Conservation (phyloP, 352 stramenopile species). For the Globisporangium barbulae region DNA sequence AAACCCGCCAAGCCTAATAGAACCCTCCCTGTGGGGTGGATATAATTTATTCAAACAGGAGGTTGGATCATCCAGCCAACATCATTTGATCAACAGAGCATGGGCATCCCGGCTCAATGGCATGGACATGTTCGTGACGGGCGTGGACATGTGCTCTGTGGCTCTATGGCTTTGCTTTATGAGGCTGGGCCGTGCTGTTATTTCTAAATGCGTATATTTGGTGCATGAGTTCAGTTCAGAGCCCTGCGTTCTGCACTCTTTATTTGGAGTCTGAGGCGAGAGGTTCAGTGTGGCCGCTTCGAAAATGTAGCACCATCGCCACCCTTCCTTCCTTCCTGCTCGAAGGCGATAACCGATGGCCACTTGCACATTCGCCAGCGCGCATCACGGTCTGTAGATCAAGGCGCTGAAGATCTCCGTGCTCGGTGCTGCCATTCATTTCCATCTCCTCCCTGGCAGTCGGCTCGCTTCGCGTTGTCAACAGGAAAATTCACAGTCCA, state of each 20-base stretch:
- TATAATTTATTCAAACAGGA: not conserved
- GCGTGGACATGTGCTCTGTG: not conserved
- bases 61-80: not conserved
- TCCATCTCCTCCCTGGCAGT: not conserved
- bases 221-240: constrained; percentile 1
- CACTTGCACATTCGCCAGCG: constrained; percentile 3
- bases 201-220: constrained; percentile 3
- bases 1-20: not conserved
- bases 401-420: not conserved
- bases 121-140: not conserved
- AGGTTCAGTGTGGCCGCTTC: not conserved
- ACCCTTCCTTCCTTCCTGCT: not conserved
- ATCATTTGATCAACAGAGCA: too few relatives aligned
- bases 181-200: not conserved
- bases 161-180: not conserved
- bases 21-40: not conserved
- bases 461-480: not conserved
- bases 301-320: not conserved
- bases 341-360: not conserved
- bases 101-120: too few relatives aligned
- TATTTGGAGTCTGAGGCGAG: not conserved
- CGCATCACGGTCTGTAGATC: not conserved
- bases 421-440: not conserved
- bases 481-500: not conserved
- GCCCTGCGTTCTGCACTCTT: not conserved